phyloP scores from a whole-genome alignment of 441 rosid genomes.

The Rhodomyrtus psidioides region DNA sequence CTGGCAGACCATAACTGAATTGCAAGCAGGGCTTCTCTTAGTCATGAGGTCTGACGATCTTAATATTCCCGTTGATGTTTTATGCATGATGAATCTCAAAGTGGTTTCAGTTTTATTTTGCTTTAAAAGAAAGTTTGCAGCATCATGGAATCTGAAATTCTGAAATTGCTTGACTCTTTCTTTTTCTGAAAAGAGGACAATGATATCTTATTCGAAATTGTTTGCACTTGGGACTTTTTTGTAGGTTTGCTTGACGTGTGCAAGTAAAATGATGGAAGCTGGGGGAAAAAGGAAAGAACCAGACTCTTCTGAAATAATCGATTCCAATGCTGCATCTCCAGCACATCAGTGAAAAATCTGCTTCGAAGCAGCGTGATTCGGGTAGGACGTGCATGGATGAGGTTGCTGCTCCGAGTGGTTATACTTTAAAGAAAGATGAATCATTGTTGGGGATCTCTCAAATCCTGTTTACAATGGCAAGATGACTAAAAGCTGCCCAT shows the following conservation, averaged over 20 bases:
- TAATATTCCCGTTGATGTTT: neutral
- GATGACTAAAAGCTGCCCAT: slow-evolving; percentile 66
- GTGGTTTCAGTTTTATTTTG: neutral
- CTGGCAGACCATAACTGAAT: neutral
- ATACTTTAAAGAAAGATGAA: slow-evolving; percentile 48
- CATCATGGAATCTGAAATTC: neutral
- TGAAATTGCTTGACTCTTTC: neutral
- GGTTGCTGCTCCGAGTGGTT: slow-evolving; percentile 74
- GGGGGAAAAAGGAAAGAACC: neutral
- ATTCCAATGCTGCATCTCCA: neutral
- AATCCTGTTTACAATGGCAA: slow-evolving; percentile 59
- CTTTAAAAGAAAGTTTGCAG: neutral
- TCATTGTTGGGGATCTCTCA: slow-evolving; percentile 50
- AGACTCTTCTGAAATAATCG: neutral
- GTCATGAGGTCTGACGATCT: neutral
- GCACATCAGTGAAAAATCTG: slow-evolving; percentile 18
- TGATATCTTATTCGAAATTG: neutral
- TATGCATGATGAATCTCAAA: neutral
- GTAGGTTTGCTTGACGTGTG: neutral
- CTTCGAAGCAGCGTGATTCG: slow-evolving; percentile 35
- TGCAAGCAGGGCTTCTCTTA: neutral
- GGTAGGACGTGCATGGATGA: slow-evolving; percentile 82
- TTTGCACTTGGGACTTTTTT: neutral
- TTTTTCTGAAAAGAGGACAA: neutral
- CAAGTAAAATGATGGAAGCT: neutral